These are phyloP conservation scores for Xylariomycetidae sp. DNA, from an alignment of 2,329 filamentous ascomycete species.

Conservation along the genomic window DNA sequence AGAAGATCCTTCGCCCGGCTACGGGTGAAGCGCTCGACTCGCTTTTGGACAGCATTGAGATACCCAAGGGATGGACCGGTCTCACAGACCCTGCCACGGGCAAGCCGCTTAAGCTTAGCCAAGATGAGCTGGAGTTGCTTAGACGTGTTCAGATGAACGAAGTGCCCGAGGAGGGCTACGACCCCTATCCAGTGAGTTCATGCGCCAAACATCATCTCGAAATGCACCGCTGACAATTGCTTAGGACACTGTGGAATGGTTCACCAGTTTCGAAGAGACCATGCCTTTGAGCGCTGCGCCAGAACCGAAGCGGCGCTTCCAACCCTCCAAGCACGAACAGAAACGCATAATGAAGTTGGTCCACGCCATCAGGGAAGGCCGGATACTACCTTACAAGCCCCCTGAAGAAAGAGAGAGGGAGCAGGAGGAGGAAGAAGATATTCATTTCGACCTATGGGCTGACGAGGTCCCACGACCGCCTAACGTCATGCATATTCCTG, in stretches of 20 bases:
- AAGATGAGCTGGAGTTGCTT: conserved; percentile 84
- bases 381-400: conserved; percentile 85
- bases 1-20: conserved; percentile 93
- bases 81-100: conserved; percentile 91
- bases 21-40: conserved; percentile 91
- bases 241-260: conserved; percentile 85
- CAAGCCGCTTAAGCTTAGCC: conserved; percentile 81
- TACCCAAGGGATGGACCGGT: conserved; percentile 96
- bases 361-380: conserved; percentile 87
- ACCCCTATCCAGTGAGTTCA: conserved; percentile 74
- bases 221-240: conserved; percentile 10
- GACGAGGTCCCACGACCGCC: conserved; percentile 79
- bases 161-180: conserved; percentile 79
- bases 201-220: background rate
- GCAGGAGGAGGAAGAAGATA: conserved; percentile 65
- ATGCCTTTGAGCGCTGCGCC: conserved; percentile 95
- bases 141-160: conserved; percentile 87
- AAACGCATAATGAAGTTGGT: conserved; percentile 98
- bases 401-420: conserved; percentile 63
- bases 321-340: conserved; percentile 94
- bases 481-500: conserved; percentile 90
- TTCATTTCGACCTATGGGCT: conserved; percentile 89
- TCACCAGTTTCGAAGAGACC: conserved; percentile 81
- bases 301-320: conserved; percentile 90
- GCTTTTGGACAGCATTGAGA: conserved; percentile 89